Evolutionary conservation across 2,329 filamentous ascomycete species (phyloP), one percentile per base, ranked within the genome.

Genomic region (Colletotrichum cuscutae): DNA sequence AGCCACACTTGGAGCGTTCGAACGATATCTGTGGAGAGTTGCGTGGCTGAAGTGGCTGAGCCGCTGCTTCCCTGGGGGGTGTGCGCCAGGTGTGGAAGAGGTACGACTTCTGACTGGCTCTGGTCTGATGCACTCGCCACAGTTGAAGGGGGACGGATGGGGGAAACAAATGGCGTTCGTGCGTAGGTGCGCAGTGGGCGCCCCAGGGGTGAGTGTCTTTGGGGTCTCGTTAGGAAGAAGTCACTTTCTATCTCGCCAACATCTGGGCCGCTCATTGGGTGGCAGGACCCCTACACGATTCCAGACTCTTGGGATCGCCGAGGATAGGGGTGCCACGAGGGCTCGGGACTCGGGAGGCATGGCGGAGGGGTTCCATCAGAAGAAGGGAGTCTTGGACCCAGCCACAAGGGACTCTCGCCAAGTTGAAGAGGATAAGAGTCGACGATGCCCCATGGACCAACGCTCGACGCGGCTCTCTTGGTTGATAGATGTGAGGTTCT

Each of bases 271-370:
- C 68, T 65, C 22, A 74, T 72, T 75, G 72, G 74, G 57, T 49
- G 8, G n/a, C 52, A 28, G 58, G 7, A 49, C 49, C 63, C 60
- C 62, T 66, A 60, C 26, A 63, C 35, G 58, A 13, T 57, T 73
- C 74, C 72, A 75, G 74, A 75, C 65, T 65, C 58, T 60, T 74
- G 68, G 72, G 72, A 75, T 74, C 70, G 59, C 71, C 65, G 61
- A 66, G 70, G 62, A 68, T 63, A 63, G 58, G 69, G 65, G 65
- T 71, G 37, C 63, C 68, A 71, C 57, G 63, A 71, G 57, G 68
- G 42, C n/a, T 52, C 63, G 65, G 61, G 54, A 60, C 30, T 58
- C 61, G 71, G 66, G 54, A 62, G 68, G 46, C 52, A 68, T 68
- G 69, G 65, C n/a, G 54, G 60, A 60, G 71, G 65, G 70, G 65